Evolutionary conservation across 2,329 filamentous ascomycete species (phyloP).

Genomic region (Pseudogymnoascus sp.): DNA sequence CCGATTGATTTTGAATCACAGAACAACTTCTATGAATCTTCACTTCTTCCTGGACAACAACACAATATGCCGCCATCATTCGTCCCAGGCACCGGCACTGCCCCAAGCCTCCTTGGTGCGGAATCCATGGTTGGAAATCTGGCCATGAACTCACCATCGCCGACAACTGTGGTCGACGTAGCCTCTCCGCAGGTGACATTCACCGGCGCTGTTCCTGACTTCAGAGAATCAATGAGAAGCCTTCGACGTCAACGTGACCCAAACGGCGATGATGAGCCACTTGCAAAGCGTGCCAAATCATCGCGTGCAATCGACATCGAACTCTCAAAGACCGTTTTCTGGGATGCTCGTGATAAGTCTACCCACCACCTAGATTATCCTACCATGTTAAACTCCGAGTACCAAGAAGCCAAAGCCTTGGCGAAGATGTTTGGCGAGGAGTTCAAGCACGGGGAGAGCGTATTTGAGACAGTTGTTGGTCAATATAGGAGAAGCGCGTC

Average conservation of each 20-base stretch:
- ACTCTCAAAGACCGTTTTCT: conserved; percentile 50
- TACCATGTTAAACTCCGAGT: conserved; percentile 54
- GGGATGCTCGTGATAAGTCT: conserved; percentile 44
- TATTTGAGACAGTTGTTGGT: conserved; percentile 25
- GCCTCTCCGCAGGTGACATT: conserved; percentile 15
- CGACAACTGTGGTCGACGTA: conserved; percentile 12
- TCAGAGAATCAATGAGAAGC: conserved; percentile 18
- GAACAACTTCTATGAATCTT: background rate
- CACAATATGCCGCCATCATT: background rate
- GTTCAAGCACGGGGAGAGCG: conserved; percentile 48
- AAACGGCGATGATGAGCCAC: conserved; percentile 23
- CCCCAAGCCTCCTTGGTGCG: conserved; percentile 27
- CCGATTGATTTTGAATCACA: background rate
- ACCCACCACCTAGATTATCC: conserved; percentile 58
- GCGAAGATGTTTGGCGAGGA: conserved; percentile 43
- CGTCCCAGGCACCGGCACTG: conserved; percentile 12
- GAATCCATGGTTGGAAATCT: conserved; percentile 28
- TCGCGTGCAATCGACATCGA: conserved; percentile 51
- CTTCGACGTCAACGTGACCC: conserved; percentile 26
- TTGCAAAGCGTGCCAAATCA: conserved; percentile 43
- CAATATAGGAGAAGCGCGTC: conserved; percentile 20
- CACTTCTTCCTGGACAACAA: background rate
- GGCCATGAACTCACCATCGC: conserved; percentile 27
- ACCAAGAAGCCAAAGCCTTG: conserved; percentile 46
- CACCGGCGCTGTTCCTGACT: conserved; percentile 6